Percentiles rank a stretch among this genome's conserved stretches.
phyloP scores from a whole-genome alignment of 2,329 filamentous ascomycete species.

The Westerdykella aurantiaca region DNA sequence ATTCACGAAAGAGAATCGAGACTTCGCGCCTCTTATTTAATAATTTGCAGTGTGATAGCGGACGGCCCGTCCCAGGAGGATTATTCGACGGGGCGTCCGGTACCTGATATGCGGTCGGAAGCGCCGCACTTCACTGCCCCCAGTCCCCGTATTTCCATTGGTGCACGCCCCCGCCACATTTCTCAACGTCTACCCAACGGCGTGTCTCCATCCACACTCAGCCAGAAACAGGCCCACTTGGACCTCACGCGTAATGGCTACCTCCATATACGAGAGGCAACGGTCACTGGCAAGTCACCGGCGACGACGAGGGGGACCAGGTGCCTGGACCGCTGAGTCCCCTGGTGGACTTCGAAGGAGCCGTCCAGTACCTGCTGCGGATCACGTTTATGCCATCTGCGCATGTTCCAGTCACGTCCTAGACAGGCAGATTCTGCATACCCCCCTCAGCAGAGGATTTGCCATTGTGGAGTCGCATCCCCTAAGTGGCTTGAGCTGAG shows the following conservation, averaged over 20 bases:
- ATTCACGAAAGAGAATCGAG: neutral
- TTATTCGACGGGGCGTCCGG: neutral
- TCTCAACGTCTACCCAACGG: slow-evolving; percentile 20
- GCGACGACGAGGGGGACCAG: slow-evolving; percentile 12
- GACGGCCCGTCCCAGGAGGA: neutral
- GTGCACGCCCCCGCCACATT: slow-evolving; percentile 12
- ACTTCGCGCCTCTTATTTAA: neutral
- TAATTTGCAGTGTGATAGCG: neutral
- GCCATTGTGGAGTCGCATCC: slow-evolving; percentile 22
- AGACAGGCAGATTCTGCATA: slow-evolving; percentile 13
- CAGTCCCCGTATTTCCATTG: slow-evolving; percentile 19
- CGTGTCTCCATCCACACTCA: slow-evolving; percentile 19
- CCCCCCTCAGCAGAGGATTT: slow-evolving; percentile 14
- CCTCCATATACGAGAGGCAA: slow-evolving; percentile 10
- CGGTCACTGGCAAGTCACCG: slow-evolving; percentile 22
- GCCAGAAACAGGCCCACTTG: slow-evolving; percentile 17
- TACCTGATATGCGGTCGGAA: slow-evolving; percentile 9
- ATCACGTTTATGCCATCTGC: slow-evolving; percentile 16
- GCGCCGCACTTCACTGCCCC: slow-evolving; percentile 17
- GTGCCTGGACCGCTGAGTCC: slow-evolving; percentile 20
- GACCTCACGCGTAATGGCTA: slow-evolving; percentile 14
- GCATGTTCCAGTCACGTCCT: slow-evolving; percentile 22
- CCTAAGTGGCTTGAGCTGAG: slow-evolving; percentile 20
- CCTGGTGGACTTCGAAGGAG: slow-evolving; percentile 14
- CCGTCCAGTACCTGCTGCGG: slow-evolving; percentile 25